Evolutionary conservation across 2,329 filamentous ascomycete species (phyloP), one percentile per base, ranked within the genome.

Genomic region (Colletotrichum tropicicola): DNA sequence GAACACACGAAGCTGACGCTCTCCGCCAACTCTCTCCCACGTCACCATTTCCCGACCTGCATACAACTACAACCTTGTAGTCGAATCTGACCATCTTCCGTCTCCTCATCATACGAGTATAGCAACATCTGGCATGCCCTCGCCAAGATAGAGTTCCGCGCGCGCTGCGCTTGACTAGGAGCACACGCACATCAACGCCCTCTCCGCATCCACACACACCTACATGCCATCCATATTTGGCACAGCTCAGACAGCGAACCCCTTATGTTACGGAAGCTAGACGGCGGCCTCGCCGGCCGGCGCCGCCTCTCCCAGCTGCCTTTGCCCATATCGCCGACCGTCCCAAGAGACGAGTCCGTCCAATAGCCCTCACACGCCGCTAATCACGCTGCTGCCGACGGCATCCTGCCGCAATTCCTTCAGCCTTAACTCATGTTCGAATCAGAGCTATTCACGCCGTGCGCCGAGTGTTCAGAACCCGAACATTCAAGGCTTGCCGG

Each of bases 381-480:
- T 15, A 35, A 35, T 13, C 28, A 9, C 17, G 13, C 37, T 37
- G 37, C 45, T 44, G 28, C 21, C 15, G 27, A 43, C 44, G 59
- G 59, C 45, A 63, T 37, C 54, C 59, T 63, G 44, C 59, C 55
- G 39, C 17, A 13, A 27, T 52, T 25, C 9, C 15, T 27, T 39
- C 32, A 15, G 21, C 9, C 21, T 44, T 44, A 10, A 15, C 10
- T 5, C 10, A 12, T 5, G 10, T 10, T 12, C 32, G 6, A 4
- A 15, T 35, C 12, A 4, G 15, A 15, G 32, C 6, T 35, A 15
- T 35, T 12, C 10, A 15, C 32, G 15, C 4, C 15, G 6, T 10
- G 15, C 2, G 32, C 10, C 32, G 15, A 35, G 32, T 35, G 32
- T 35, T 12, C 12, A 27, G 15, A 17, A 25, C 15, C 45, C n/a